Percentiles rank a stretch among this genome's conserved stretches.
Evolutionary conservation across 2,329 filamentous ascomycete species (phyloP).

Genomic region (Tolypocladium sp.): DNA sequence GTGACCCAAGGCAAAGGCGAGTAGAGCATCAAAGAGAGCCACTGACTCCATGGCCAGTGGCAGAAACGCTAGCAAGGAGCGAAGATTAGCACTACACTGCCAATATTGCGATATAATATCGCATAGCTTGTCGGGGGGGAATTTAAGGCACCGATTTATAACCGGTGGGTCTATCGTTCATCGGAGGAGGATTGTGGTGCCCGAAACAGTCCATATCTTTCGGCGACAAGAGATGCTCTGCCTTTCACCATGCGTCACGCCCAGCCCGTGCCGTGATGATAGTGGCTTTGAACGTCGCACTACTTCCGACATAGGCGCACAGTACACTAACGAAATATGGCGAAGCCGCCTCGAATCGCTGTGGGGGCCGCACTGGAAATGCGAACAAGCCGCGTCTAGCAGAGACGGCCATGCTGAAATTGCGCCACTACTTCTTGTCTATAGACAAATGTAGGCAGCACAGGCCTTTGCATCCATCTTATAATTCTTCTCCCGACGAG

Average conservation of each 20-base stretch:
- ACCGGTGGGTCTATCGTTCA: too few species aligned
- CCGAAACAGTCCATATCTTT: too few species aligned
- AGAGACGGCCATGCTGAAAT: not conserved
- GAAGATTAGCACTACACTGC: too few species aligned
- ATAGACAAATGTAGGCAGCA: not conserved
- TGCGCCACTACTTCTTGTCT: not conserved
- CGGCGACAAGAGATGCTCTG: not conserved
- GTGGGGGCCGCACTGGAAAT: not conserved
- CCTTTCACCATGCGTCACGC: not conserved
- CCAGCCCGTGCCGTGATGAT: not conserved
- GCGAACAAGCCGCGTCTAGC: not conserved
- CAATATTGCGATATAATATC: too few species aligned
- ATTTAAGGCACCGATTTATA: too few species aligned
- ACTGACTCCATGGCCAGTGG: too few species aligned
- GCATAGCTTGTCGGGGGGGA: too few species aligned
- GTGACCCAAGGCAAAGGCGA: too few species aligned
- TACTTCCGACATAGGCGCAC: not conserved
- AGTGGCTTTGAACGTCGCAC: not conserved
- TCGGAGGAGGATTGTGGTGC: too few species aligned
- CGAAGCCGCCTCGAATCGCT: not conserved
- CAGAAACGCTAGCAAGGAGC: too few species aligned
- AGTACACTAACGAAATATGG: too few species aligned
- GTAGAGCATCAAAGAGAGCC: too few species aligned
- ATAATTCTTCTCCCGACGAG: not conserved
- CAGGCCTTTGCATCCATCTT: not conserved